Evolutionary conservation across 495 filamentous ascomycete genomes (phyloP), one percentile per base, ranked within the genome.

Genomic region (Hypoxylon lienhwacheense): DNA sequence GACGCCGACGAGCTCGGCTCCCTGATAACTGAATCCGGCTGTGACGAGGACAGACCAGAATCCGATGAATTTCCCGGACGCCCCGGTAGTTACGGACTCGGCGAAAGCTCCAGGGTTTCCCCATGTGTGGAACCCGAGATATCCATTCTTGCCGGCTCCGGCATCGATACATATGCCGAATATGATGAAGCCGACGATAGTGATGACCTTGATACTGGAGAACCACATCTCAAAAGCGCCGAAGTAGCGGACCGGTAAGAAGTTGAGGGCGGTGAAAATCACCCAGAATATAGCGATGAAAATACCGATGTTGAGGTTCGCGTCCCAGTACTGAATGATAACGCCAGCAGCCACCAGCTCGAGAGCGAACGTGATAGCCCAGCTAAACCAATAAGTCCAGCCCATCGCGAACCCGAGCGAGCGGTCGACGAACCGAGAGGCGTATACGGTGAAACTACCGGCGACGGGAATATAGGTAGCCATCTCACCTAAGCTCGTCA

Each of bases 251-350:
- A 90, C 81, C 2, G 86, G 81, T 33, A 91, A 74, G 51, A 85
- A 80, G 61, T 91, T 90, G 39, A 85, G 64, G 37, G 68, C 63
- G 2, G 87, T 70, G 46, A 92, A 85, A 32, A 87, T 48, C 10
- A 85, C 77, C 75, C 87, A 87, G 68, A 90, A 85, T 46, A 95
- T 68, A n/a, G 81, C 77, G 64, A 91, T 90, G 63, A 87, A 87
- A 42, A 85, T 86, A 19, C 84, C 85, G 40, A 80, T 75, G 53
- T 68, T 74, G 21, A 75, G 61, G 21, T 69, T 67, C 10, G 67
- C 55, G 26, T 86, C 72, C 89, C 89, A 93, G 64, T 81, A 91
- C 47, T 86, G 81, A 28, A 91, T 86, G 48, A 91, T 84, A 43
- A 89, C 65, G 5, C 85, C 80, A 1, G 88, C 85, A 2, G 86